A percentile compares a stretch with the other conserved stretches of the same genome.
Conservation (phyloP, 768 basidiomycete genomes). For the Neoboletus magnificus region DNA sequence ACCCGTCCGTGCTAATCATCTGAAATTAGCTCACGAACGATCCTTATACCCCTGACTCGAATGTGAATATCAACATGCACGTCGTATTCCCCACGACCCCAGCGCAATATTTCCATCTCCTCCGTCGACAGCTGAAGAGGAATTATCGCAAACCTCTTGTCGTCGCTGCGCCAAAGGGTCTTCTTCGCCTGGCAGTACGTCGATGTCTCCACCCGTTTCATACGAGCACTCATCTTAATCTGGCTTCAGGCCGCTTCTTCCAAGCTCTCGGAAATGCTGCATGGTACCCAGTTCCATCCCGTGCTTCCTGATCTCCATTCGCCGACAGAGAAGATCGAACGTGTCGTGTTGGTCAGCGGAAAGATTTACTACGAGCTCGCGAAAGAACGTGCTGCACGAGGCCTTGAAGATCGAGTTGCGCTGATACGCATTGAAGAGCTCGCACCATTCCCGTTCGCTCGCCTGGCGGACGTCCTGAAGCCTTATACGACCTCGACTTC, state of each 20-base stretch:
- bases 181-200: slow-evolving; percentile 72
- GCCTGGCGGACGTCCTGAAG: slow-evolving; percentile 44
- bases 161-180: slow-evolving; percentile 80
- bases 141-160: slow-evolving; percentile 39
- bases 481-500: slow-evolving; percentile 46
- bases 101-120: slow-evolving; percentile 67
- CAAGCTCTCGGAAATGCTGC: slow-evolving; percentile 54
- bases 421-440: slow-evolving; percentile 81
- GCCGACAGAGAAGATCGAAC: slow-evolving; percentile 42
- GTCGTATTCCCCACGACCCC: slow-evolving; percentile 85
- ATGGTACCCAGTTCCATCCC: slow-evolving; percentile 62
- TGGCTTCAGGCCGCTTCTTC: slow-evolving; percentile 67
- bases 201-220: neutral
- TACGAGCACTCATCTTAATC: neutral
- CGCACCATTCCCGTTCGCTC: slow-evolving; percentile 78
- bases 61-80: slow-evolving; percentile 75
- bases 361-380: slow-evolving; percentile 88
- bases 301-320: slow-evolving; percentile 52
- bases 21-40: slow-evolving; percentile 73
- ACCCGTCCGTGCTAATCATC: neutral
- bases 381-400: slow-evolving; percentile 56
- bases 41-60: slow-evolving; percentile 35
- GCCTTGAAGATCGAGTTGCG: slow-evolving; percentile 51
- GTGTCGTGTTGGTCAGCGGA: slow-evolving; percentile 71
- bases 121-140: no score